phyloP scores from a whole-genome alignment of 164 flowering plant genomes.

The Magnolia sinica region DNA sequence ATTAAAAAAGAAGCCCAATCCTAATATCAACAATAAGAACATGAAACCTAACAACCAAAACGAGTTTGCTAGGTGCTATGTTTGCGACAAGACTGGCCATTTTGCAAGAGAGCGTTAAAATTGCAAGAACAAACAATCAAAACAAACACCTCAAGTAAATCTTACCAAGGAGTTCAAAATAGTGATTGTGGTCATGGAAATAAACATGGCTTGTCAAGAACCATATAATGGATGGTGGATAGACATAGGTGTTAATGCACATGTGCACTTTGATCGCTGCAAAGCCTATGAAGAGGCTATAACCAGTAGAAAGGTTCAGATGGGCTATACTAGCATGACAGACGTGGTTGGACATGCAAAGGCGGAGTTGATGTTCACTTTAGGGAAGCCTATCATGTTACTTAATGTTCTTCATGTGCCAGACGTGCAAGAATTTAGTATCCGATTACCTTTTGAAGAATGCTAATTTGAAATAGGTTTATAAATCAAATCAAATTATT shows the following conservation, averaged over 20 bases:
- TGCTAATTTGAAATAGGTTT: neutral
- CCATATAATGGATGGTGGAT: no score
- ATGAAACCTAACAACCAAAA: no score
- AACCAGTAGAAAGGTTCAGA: neutral
- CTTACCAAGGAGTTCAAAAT: neutral
- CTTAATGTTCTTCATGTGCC: neutral
- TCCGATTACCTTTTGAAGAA: neutral
- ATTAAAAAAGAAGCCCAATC: no score
- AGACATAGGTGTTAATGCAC: neutral
- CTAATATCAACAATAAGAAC: no score
- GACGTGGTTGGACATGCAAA: neutral
- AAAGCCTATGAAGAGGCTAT: neutral
- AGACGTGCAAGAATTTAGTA: neutral
- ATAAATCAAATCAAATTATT: no score
- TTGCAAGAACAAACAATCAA: neutral
- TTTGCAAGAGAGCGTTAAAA: neutral
- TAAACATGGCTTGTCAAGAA: neutral
- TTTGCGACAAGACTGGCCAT: neutral
- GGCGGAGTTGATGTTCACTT: neutral
- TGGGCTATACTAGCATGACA: neutral
- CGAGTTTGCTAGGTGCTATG: no score
- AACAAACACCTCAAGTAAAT: neutral
- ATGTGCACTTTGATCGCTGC: neutral
- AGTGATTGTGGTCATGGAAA: neutral
- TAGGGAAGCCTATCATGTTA: neutral